These are phyloP conservation scores for Leccinellum luteum DNA, from an alignment of 768 basidiomycete species.

Conservation along the genomic window DNA sequence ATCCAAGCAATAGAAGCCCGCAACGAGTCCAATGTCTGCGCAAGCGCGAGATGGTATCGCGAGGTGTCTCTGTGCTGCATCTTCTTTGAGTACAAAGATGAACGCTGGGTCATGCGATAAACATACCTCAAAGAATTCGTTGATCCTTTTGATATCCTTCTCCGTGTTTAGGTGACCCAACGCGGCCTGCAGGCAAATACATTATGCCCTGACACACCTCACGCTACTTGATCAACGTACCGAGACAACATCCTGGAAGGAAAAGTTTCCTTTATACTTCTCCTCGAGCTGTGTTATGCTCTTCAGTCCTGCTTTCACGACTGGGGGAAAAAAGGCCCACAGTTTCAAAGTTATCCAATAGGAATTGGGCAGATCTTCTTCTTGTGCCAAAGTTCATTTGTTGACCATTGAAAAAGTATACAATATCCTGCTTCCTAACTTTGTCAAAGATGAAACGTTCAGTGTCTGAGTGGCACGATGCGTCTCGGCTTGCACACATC, in stretches of 20 bases:
- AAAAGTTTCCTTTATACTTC: slow-evolving; percentile 70
- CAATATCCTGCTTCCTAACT: slow-evolving; percentile 58
- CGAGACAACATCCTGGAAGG: slow-evolving; percentile 50
- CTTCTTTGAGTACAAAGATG: neutral
- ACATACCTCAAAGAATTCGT: slow-evolving; percentile 74
- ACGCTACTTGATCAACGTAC: slow-evolving; percentile 32
- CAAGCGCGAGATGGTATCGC: slow-evolving; percentile 61
- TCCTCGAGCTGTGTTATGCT: slow-evolving; percentile 48
- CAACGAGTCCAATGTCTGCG: slow-evolving; percentile 69
- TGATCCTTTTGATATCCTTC: slow-evolving; percentile 59
- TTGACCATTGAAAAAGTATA: slow-evolving; percentile 62
- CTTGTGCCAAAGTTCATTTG: slow-evolving; percentile 54
- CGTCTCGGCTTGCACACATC: slow-evolving; percentile 59
- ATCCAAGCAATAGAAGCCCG: slow-evolving; percentile 59
- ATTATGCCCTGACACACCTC: neutral
- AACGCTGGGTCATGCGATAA: neutral
- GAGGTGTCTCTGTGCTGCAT: slow-evolving; percentile 62
- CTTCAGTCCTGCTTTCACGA: neutral
- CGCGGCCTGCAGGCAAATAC: slow-evolving; percentile 29
- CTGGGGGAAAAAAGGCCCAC: slow-evolving; percentile 37
- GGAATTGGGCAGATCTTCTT: slow-evolving; percentile 54
- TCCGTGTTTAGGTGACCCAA: slow-evolving; percentile 57
- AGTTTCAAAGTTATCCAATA: slow-evolving; percentile 64
- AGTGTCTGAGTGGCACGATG: slow-evolving; percentile 56
- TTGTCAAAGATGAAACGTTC: slow-evolving; percentile 56